Conservation (phyloP, 1,284 basidiomycete genomes). For the Marasmius fiardii region DNA sequence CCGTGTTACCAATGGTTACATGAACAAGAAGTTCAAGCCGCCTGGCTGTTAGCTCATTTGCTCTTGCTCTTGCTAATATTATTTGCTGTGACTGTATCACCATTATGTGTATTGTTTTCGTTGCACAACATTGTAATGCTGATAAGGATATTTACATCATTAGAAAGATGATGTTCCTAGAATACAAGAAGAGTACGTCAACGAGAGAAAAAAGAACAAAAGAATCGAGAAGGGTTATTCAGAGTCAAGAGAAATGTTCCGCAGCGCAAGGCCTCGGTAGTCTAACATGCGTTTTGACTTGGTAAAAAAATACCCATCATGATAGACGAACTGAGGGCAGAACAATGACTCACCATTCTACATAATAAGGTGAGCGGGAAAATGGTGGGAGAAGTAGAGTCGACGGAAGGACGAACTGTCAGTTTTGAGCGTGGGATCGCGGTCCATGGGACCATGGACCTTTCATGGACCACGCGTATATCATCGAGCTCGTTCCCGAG, state of each 20-base stretch:
- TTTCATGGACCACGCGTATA: not conserved
- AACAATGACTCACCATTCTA: not conserved
- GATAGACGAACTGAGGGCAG: constrained; percentile 6
- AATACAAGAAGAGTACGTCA: not conserved
- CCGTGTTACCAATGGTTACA: constrained; percentile 43
- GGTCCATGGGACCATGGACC: no score
- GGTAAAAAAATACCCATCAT: constrained; percentile 36
- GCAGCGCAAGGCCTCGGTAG: constrained; percentile 41
- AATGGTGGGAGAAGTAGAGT: constrained; percentile 8
- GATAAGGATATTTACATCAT: not conserved
- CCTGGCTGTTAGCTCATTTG: constrained; percentile 21
- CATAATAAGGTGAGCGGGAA: constrained; percentile 2
- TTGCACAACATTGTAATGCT: not conserved
- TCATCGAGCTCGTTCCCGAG: constrained; percentile 4
- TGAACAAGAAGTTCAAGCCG: constrained; percentile 66
- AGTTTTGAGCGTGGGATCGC: not conserved
- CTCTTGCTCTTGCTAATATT: not conserved
- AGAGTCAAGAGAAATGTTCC: constrained; percentile 36
- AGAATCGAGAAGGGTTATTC: constrained; percentile 20
- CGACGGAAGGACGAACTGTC: constrained; percentile 10
- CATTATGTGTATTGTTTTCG: constrained; percentile 14
- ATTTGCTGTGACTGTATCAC: constrained; percentile 1
- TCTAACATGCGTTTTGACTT: constrained; percentile 48
- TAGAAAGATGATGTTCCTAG: not conserved
- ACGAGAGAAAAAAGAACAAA: not conserved